These are phyloP conservation scores for Apiospora rasikravindrae DNA, from an alignment of 2,329 filamentous ascomycete genomes.

Conservation along the genomic window DNA sequence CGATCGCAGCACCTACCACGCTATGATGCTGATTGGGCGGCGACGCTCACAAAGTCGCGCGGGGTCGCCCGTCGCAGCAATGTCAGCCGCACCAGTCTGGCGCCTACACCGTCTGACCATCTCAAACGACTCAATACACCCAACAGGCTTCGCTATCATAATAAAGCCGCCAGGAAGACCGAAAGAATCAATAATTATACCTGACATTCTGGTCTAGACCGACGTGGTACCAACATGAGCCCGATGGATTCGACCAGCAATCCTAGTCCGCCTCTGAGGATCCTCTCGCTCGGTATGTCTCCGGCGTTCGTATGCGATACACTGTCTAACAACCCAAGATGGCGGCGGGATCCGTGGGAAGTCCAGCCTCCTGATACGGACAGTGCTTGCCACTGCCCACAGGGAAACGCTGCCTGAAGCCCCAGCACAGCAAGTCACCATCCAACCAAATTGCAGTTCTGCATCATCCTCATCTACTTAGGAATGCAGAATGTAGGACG, in stretches of 20 bases:
- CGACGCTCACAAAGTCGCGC: not conserved
- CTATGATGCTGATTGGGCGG: not conserved
- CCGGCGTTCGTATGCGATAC: not conserved
- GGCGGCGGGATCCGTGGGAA: conserved; percentile 32
- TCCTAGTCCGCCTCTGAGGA: conserved; percentile 4
- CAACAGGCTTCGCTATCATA: not conserved
- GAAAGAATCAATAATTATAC: not conserved
- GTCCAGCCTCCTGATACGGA: conserved; percentile 32
- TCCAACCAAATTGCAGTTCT: no score
- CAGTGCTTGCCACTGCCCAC: no score
- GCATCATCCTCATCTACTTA: no score
- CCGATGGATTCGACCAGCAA: not conserved
- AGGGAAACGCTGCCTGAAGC: no score
- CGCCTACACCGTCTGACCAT: not conserved
- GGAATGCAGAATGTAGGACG: no score
- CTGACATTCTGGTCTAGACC: not conserved
- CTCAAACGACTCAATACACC: not conserved
- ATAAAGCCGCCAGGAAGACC: not conserved
- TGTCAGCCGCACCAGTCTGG: not conserved
- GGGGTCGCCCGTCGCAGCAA: not conserved
- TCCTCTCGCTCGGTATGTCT: conserved; percentile 15
- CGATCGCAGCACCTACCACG: not conserved
- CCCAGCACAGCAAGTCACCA: no score
- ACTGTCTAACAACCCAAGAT: conserved; percentile 21
- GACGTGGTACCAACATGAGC: not conserved